Conservation (phyloP, 108 stramenopile genomes). For the Asterionellopsis glacialis region DNA sequence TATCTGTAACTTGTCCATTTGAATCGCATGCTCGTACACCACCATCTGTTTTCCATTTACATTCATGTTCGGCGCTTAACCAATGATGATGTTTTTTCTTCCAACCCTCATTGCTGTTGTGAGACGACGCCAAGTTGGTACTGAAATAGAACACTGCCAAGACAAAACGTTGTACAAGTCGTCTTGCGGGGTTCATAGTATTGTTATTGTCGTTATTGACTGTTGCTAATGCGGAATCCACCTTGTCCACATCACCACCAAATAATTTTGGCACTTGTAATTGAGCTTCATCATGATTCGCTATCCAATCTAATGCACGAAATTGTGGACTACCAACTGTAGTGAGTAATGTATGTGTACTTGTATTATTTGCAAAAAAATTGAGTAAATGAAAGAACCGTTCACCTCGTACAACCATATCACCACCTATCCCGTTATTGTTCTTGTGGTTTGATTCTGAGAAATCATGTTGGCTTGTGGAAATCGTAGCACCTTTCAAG, state of each 20-base stretch:
- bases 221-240: not conserved
- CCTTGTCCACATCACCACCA: too few relatives aligned
- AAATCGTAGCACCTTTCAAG: too few relatives aligned
- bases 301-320: conserved; percentile 4
- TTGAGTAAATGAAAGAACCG: too few relatives aligned
- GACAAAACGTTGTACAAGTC: not conserved
- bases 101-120: not conserved
- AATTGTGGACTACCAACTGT: not conserved
- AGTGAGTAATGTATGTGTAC: not conserved
- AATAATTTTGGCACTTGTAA: too few relatives aligned
- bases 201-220: too few relatives aligned
- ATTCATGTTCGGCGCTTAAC: conserved; percentile 2
- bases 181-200: too few relatives aligned
- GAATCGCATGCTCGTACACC: not conserved
- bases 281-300: conserved; percentile 1
- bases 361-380: too few relatives aligned
- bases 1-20: not conserved
- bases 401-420: too few relatives aligned
- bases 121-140: not conserved
- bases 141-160: not conserved
- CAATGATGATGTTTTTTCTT: not conserved
- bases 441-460: too few relatives aligned
- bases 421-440: too few relatives aligned
- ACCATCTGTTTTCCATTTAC: conserved; percentile 4
- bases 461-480: too few relatives aligned